phyloP scores from a whole-genome alignment of 371 early-diverging fungal species.

The Circinella umbellata region DNA sequence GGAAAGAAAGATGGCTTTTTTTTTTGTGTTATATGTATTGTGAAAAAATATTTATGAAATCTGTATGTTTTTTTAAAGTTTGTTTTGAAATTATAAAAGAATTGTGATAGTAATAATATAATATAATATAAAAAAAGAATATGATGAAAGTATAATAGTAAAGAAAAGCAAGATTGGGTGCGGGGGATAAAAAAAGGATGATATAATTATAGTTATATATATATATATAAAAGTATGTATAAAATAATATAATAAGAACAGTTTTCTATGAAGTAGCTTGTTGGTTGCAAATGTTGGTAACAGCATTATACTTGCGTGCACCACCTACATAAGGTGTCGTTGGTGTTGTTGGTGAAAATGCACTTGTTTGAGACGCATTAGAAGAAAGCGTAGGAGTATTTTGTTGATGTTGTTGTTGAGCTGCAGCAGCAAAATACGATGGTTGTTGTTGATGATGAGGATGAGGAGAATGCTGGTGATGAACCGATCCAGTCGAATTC shows the following conservation, averaged over 20 bases:
- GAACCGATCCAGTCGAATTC: conserved; percentile 19
- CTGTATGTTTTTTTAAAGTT: too few species aligned
- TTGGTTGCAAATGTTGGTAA: conserved; percentile 12
- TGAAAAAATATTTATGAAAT: too few species aligned
- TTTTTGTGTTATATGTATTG: too few species aligned
- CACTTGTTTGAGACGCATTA: conserved; percentile 23
- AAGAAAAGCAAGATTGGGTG: not conserved
- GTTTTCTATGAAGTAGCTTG: conserved; percentile 10
- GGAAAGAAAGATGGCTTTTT: too few species aligned
- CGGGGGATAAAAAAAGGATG: conserved; percentile 2
- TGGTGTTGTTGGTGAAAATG: conserved; percentile 28
- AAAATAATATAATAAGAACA: not conserved
- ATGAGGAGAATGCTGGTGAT: not conserved
- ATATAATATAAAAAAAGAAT: too few species aligned
- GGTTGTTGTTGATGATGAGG: conserved; percentile 9
- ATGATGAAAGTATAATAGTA: not conserved
- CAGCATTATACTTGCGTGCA: conserved; percentile 14
- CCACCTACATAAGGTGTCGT: conserved; percentile 24
- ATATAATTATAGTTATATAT: not conserved
- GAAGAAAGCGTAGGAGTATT: conserved; percentile 23
- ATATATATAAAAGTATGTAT: not conserved
- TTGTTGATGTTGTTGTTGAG: not conserved
- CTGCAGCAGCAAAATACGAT: conserved; percentile 18
- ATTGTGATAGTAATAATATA: too few species aligned
- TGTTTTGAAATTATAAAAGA: too few species aligned